These are phyloP conservation scores for Panus rudis DNA, from an alignment of 768 basidiomycete genomes.

Conservation along the genomic window DNA sequence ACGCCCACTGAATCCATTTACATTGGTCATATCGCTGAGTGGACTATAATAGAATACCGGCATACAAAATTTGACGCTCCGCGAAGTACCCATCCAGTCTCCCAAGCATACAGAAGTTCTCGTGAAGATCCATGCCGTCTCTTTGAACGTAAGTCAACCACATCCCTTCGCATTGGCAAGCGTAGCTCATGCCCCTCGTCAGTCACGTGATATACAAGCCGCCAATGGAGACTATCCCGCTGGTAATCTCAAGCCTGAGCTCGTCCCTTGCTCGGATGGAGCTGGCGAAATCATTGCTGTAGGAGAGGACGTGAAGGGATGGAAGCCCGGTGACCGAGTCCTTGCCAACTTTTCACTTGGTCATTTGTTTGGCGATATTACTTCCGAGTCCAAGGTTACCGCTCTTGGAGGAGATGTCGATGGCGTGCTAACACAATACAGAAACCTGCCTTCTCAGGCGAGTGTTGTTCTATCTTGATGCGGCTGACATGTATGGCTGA, in stretches of 20 bases:
- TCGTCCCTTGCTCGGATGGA: constrained; percentile 36
- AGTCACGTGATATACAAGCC: not conserved
- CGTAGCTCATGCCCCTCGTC: too few relatives aligned
- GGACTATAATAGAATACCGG: too few relatives aligned
- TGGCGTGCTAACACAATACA: constrained; percentile 19
- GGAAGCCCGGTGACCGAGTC: constrained; percentile 52
- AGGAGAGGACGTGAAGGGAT: constrained; percentile 32
- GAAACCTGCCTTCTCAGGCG: constrained; percentile 18
- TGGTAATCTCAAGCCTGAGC: too few relatives aligned
- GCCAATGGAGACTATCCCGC: too few relatives aligned
- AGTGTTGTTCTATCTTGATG: not conserved
- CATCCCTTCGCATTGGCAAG: too few relatives aligned
- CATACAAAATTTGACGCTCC: constrained; percentile 24
- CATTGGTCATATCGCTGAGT: too few relatives aligned
- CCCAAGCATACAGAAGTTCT: constrained; percentile 43
- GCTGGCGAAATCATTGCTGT: constrained; percentile 51
- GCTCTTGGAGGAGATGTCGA: not conserved
- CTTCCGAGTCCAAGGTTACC: not conserved
- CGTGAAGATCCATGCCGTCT: constrained; percentile 52
- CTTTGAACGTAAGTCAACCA: constrained; percentile 34
- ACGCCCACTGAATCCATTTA: too few relatives aligned
- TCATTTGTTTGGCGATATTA: not conserved
- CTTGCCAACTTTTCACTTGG: constrained; percentile 45
- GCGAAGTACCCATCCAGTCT: constrained; percentile 18
- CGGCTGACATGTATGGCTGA: not conserved